Evolutionary conservation across 306 rosid species (phyloP), one percentile per base, ranked within the genome.

Genomic region (Spatholobus suberectus): DNA sequence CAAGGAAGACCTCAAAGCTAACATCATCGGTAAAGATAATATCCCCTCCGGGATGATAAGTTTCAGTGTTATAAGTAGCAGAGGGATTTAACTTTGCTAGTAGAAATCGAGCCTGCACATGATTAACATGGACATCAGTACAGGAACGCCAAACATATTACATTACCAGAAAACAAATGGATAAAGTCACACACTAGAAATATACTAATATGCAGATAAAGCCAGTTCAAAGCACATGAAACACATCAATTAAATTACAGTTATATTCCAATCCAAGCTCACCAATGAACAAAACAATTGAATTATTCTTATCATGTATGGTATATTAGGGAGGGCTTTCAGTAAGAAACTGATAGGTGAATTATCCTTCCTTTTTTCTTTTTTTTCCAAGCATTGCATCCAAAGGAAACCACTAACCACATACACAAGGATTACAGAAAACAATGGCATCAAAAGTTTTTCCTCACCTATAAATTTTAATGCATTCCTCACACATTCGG

Each of bases 1-100:
- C 98, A 79, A 94, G 84, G 90, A 96, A 96, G 70, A 96, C 98
- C 85, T 96, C 98, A 81, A 96, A 96, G 83, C 99, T 88, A 67
- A 96, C 99, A 76, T 96, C 99, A 59, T 94, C 99, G 0, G 98
- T 96, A 51, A 96, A 94, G 80, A 96, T 92, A 70, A 96, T 59
- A 86, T 94, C 99, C 54, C 97, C 97, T 67, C 99, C 99, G 0
- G 95, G 92, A 70, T 84, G 83, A 8, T 97, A 73, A 84, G 86
- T 89, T 23, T 92, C 96, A 1, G 90, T 86, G 90, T 87, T 96
- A 66, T 96, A 96, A 1, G 98, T 92, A 47, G 98, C 96, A 11
- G 93, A 96, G 47, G 98, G 99, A 69, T 96, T 94, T 88, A 96
- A 86, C 84, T 91, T 96, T 9, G 97, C 99, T 84, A 96, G 86